Conservation (phyloP, 75 land plant species). For the Isoetes taiwanensis region DNA sequence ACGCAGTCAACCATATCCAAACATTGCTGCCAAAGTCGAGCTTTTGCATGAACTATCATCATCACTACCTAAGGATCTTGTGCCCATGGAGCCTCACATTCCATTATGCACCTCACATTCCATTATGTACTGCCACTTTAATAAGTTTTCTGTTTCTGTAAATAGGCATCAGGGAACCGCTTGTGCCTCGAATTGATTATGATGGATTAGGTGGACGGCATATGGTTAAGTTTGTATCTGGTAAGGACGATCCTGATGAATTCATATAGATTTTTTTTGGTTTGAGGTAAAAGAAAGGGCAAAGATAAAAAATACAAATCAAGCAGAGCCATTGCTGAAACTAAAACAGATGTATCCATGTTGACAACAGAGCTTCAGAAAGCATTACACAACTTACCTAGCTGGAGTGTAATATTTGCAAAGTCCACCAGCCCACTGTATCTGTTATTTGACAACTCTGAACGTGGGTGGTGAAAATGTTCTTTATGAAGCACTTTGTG, state of each 20-base stretch:
- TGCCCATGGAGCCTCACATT: too few relatives aligned
- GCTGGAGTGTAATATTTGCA: conserved; percentile 75
- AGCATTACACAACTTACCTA: conserved; percentile 55
- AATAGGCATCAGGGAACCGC: conserved; percentile 32
- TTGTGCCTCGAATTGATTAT: conserved; percentile 44
- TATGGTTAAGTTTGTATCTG: conserved; percentile 52
- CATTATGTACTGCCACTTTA: conserved; percentile 20
- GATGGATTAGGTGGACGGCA: conserved; percentile 68
- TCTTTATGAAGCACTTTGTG: too few relatives aligned
- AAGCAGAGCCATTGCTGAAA: conserved; percentile 37
- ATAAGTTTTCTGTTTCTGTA: background rate
- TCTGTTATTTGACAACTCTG: conserved; percentile 45
- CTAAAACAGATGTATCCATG: conserved; percentile 55
- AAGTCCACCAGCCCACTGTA: conserved; percentile 72
- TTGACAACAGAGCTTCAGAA: conserved; percentile 37
- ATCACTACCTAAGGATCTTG: too few relatives aligned
- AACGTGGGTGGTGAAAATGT: too few relatives aligned
- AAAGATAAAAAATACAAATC: background rate
- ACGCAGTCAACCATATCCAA: too few relatives aligned
- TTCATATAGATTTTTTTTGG: conserved; percentile 30
- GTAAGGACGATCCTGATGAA: conserved; percentile 39
- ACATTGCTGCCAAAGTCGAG: too few relatives aligned
- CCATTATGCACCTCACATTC: too few relatives aligned
- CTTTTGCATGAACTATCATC: too few relatives aligned
- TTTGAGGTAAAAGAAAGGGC: background rate